Evolutionary conservation across 164 flowering plant genomes (phyloP), one percentile per base, ranked within the genome.

Genomic region (Tetracentron sinense): DNA sequence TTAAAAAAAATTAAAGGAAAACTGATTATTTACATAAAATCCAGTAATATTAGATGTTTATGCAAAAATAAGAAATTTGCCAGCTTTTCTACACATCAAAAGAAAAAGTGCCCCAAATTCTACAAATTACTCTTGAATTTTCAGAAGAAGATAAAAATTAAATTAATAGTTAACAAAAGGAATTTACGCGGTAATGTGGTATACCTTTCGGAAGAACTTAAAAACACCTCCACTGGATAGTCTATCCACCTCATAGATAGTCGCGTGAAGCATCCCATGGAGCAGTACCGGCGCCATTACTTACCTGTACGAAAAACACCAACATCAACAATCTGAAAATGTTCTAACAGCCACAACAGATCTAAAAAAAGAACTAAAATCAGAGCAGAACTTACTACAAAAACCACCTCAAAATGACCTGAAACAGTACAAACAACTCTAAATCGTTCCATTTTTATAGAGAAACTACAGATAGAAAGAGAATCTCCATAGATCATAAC

Each of bases 181-280:
- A 38, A 12, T 8, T 38, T 8, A 8, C 14, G 38, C 38, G 10
- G 38, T 4, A 4, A 33, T 14, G 60, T 33, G 0, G 31, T 16
- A 21, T 65, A 82, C 85, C 82, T 79, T 77, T 27, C 75, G 52
- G 33, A 72, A 56, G 29, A 74, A 54, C 52, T 31, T 42, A 12
- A 69, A 57, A 3, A 73, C 79, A 48, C 76, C 82, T 23, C 83
- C 82, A 15, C 64, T 38, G 3, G 68, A 62, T 21, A 88, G 68
- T 23, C 54, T 72, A 61, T 82, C 80, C 42, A 83, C 73, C 67
- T 78, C 87, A 54, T 29, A 74, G 50, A 90, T 83, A 7, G 85
- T 83, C 2, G 67, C 92, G 21, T 64, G 62, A 17, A 90, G 87
- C 31, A 75, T 81, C 25, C 97, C 97, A 44, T 90, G 94, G 5